A percentile compares a stretch with the other conserved stretches of the same genome.
These are phyloP conservation scores for Panellus pusillus DNA, from an alignment of 768 basidiomycete genomes.

Conservation along the genomic window DNA sequence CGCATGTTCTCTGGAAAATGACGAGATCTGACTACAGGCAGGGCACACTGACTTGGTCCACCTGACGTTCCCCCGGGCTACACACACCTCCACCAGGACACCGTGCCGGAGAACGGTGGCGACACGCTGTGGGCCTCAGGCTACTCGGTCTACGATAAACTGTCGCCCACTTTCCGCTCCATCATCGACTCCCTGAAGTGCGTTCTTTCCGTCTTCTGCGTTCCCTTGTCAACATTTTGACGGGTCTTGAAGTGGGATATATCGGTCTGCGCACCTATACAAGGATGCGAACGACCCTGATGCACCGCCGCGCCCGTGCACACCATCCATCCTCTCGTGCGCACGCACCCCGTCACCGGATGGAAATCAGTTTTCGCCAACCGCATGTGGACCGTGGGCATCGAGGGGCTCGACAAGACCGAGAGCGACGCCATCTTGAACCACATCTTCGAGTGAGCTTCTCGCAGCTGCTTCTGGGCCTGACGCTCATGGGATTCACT, in stretches of 20 bases:
- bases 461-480: too few relatives aligned
- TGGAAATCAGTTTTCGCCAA: conserved; percentile 39
- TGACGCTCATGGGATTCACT: too few relatives aligned
- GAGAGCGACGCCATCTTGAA: conserved; percentile 36
- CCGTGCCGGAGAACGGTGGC: conserved; percentile 22
- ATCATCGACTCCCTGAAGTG: conserved; percentile 34
- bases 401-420: conserved; percentile 33
- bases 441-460: conserved; percentile 28
- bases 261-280: conserved; percentile 21
- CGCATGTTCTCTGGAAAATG: not conserved
- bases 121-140: conserved; percentile 26
- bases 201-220: not conserved
- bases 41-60: conserved; percentile 25
- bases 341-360: conserved; percentile 39
- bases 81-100: conserved; percentile 23
- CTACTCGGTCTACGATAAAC: conserved; percentile 42
- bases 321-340: conserved; percentile 34
- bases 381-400: conserved; percentile 34
- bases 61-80: conserved; percentile 23
- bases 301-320: conserved; percentile 33
- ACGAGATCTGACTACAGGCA: not conserved
- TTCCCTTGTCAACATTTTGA: too few relatives aligned
- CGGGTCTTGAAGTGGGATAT: conserved; percentile 23
- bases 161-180: conserved; percentile 35
- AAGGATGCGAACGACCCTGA: conserved; percentile 31